Base-by-base conservation (phyloP, 805 yeast genomes). In the Zygosaccharomyces gambellarensis region DNA sequence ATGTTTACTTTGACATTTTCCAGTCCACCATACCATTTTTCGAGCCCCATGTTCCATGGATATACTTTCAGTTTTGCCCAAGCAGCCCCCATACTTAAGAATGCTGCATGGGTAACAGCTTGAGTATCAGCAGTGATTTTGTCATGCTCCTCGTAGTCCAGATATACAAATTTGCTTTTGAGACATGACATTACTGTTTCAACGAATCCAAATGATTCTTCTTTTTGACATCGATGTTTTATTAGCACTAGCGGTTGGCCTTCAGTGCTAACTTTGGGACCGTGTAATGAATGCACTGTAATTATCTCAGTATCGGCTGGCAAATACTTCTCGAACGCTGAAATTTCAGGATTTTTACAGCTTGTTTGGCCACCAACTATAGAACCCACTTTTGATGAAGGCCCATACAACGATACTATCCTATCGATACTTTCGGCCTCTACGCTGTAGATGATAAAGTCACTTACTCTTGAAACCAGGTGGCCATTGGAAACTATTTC, bases 341-440 rank as follows among this genome's bases (percentile, higher is more conserved):
- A 74, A 25, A 94, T 85, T 63, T 94, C 99, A 0, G 95, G 95
- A 23, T 80, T 83, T 62, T 94, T 94, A 69, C 98, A 92, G 8
- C 96, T 87, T 0, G 99, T 90, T 68, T 94, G 99, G 6, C 99
- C 99, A n/a, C 98, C 99, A 4, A 94, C 96, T 38, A 90, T 80
- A 3, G 95, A 85, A 2, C 95, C 95, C 3, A 82, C 69, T 63
- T 92, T 92, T 3, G 96, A 82, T 0, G 92, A 85, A 0, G 96
- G 92, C 0, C 96, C 97, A 67, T 92, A 92, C 34, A 70, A 39
- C 4, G 78, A 62, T 4, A 90, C 95, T 34, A 94, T 87, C 49
- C 76, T 75, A 42, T 74, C 81, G 44, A 94, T 84, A 61, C 81
- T 81, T 54, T 85, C 95, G 1, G 98, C 97, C 67, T 94, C 99